A percentile compares a stretch with the other conserved stretches of the same genome.
phyloP scores from a whole-genome alignment of 495 filamentous ascomycete genomes.

The Penicillium tannophilum region DNA sequence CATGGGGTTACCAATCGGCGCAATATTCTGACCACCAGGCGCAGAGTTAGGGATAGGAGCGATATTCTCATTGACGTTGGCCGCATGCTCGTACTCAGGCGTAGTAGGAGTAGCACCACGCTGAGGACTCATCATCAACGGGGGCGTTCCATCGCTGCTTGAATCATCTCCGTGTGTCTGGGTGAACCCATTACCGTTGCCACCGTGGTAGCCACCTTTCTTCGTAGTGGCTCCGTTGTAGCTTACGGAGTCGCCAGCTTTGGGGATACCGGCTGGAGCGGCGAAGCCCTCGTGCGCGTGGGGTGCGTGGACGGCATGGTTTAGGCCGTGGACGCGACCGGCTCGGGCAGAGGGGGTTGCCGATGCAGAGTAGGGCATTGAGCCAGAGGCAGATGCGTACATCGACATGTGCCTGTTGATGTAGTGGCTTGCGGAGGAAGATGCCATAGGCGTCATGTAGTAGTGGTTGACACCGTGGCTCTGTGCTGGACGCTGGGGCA shows the following conservation, averaged over 20 bases:
- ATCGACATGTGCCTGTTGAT: slow-evolving; percentile 1
- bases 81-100: not conserved
- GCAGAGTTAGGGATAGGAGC: not conserved
- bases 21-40: slow-evolving; percentile 9
- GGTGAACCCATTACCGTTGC: slow-evolving; percentile 6
- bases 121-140: not conserved
- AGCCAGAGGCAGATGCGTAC: slow-evolving; percentile 5
- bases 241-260: not conserved
- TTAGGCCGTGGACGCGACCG: not conserved
- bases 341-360: not conserved
- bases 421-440: slow-evolving; percentile 3
- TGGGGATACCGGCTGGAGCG: not conserved
- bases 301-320: slow-evolving; percentile 3
- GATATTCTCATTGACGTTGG: not conserved
- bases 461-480: not conserved
- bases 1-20: slow-evolving; percentile 18
- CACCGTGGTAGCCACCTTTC: not conserved
- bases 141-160: not conserved
- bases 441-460: not conserved
- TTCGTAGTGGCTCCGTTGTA: not conserved
- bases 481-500: not conserved
- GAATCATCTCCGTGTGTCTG: not conserved
- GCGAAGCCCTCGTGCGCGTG: slow-evolving; percentile 4
- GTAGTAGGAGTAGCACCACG: not conserved
- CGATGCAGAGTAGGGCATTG: not conserved